These are phyloP conservation scores for Vigna nakashimae DNA, from an alignment of 306 rosid species.

Conservation along the genomic window DNA sequence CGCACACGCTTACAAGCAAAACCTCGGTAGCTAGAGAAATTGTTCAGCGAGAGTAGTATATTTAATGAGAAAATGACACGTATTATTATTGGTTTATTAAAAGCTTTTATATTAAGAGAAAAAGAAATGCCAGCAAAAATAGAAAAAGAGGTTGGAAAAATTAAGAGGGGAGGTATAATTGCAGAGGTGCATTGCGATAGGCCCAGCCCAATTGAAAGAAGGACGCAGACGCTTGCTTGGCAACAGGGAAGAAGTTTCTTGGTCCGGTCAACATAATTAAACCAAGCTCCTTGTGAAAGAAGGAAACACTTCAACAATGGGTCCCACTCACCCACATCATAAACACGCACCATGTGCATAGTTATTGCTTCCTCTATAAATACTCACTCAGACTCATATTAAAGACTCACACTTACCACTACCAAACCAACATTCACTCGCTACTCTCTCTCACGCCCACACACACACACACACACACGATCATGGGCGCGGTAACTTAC, in stretches of 20 bases:
- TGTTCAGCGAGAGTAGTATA: no score
- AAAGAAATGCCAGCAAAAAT: neutral
- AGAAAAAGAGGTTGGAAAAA: neutral
- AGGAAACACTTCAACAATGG: neutral
- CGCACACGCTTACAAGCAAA: neutral
- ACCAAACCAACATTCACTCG: neutral
- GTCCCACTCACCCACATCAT: constrained; percentile 2
- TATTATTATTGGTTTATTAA: no score
- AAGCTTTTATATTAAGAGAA: no score
- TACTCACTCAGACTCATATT: neutral
- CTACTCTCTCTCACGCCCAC: neutral
- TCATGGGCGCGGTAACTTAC: constrained; percentile 42
- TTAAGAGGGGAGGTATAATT: neutral
- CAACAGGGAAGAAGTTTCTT: constrained; percentile 34
- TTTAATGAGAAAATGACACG: no score
- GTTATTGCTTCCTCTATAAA: neutral
- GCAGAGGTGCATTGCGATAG: neutral
- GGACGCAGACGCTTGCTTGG: neutral
- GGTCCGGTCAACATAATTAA: neutral
- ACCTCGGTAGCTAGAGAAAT: neutral
- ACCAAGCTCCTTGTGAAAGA: constrained; percentile 4
- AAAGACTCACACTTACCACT: neutral
- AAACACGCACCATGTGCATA: constrained; percentile 7
- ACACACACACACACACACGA: neutral
- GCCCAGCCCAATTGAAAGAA: constrained; percentile 21